Evolutionary conservation across 345 rosid genomes (phyloP).

Genomic region (Abelmoschus esculentus): DNA sequence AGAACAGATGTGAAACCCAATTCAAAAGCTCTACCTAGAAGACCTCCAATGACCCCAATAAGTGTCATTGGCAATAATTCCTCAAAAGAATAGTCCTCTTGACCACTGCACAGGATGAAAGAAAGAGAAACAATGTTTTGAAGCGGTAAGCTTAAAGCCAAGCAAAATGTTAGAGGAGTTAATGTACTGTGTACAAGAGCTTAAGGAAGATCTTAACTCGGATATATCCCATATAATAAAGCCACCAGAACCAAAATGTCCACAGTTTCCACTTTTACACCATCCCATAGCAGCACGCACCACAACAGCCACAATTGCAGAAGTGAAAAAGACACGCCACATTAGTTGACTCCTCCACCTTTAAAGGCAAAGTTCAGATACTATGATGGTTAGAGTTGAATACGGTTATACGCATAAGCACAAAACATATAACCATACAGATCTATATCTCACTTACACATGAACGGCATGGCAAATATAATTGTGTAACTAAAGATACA

Average conservation of each 20-base stretch:
- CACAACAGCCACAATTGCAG: constrained; percentile 96
- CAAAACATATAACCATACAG: not conserved
- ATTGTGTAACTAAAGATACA: not conserved
- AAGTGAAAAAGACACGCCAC: constrained; percentile 99
- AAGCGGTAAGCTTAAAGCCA: constrained; percentile 16
- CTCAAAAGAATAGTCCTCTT: constrained; percentile 87
- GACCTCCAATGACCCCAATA: constrained; percentile 90
- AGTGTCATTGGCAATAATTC: constrained; percentile 96
- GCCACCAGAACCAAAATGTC: constrained; percentile 95
- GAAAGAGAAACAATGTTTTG: not conserved
- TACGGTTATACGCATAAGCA: not conserved
- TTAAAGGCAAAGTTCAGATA: constrained; percentile 20
- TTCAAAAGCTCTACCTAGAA: constrained; percentile 50
- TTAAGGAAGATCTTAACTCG: constrained; percentile 42
- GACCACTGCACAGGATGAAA: constrained; percentile 50
- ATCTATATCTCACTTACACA: not conserved
- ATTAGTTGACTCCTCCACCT: constrained; percentile 99
- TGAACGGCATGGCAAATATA: not conserved
- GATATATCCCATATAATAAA: constrained; percentile 96
- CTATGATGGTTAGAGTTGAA: constrained; percentile 5
- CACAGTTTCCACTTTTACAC: constrained; percentile 95
- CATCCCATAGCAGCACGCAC: constrained; percentile 95
- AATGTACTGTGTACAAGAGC: not conserved
- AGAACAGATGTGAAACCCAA: constrained; percentile 6
- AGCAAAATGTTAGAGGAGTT: not conserved